phyloP scores from a whole-genome alignment of 2,329 filamentous ascomycete genomes.

The Mollisia scopiformis region DNA sequence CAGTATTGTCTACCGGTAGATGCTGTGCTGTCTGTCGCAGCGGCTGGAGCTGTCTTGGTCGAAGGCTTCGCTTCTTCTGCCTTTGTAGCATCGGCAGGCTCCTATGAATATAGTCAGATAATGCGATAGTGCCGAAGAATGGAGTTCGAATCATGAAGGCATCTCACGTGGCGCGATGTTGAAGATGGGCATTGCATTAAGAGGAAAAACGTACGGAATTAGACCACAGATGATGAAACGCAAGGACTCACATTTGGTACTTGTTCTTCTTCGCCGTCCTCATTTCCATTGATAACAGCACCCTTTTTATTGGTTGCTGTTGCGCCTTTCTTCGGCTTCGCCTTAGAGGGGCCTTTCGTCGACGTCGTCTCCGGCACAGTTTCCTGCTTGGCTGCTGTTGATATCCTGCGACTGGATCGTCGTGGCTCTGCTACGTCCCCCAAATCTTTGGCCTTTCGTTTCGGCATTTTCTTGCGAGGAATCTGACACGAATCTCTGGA shows the following conservation, averaged over 20 bases:
- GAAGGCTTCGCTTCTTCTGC: conserved; percentile 8
- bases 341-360: conserved; percentile 3
- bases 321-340: conserved; percentile 3
- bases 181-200: no score
- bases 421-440: conserved; percentile 24
- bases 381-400: conserved; percentile 12
- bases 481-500: background rate
- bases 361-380: background rate
- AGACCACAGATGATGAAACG: background rate
- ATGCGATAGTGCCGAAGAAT: background rate
- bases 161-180: background rate
- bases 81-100: conserved; percentile 6
- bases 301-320: background rate
- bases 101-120: background rate
- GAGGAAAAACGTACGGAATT: background rate
- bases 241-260: no score
- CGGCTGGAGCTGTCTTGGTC: conserved; percentile 7
- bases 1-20: conserved; percentile 58
- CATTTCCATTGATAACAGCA: conserved; percentile 2
- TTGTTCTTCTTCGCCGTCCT: conserved; percentile 1
- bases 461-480: conserved; percentile 24
- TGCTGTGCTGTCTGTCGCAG: background rate
- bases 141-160: background rate
- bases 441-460: conserved; percentile 32
- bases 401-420: conserved; percentile 29